These are phyloP conservation scores for Setomelanomma holmii DNA, from an alignment of 2,329 filamentous ascomycete species.

Conservation along the genomic window DNA sequence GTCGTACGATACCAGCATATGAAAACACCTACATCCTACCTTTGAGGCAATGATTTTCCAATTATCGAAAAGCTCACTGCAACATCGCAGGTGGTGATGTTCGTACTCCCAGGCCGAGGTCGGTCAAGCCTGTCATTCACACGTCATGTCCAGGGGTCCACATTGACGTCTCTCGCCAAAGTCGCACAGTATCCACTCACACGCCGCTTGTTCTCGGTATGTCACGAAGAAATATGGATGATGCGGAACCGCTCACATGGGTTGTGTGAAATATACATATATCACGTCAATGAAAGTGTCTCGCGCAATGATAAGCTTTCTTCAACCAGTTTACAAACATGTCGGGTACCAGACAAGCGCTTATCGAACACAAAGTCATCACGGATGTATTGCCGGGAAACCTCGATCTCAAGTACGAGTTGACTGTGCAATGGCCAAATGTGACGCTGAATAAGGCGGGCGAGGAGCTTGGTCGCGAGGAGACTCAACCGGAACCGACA, in stretches of 20 bases:
- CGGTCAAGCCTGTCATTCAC: not conserved
- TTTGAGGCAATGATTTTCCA: not conserved
- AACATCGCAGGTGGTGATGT: not conserved
- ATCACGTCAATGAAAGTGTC: not conserved
- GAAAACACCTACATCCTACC: not conserved
- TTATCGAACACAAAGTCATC: slow-evolving; percentile 22
- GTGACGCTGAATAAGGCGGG: slow-evolving; percentile 18
- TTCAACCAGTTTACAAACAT: not conserved
- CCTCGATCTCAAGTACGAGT: slow-evolving; percentile 14
- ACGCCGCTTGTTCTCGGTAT: not conserved
- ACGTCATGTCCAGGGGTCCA: not conserved
- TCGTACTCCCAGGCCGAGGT: not conserved
- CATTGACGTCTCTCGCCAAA: not conserved
- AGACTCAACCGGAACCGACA: slow-evolving; percentile 26
- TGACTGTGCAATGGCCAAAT: slow-evolving; percentile 22
- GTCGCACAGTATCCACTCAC: not conserved
- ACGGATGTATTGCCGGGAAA: slow-evolving; percentile 22
- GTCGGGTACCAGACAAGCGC: slow-evolving; percentile 10
- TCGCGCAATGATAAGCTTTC: not conserved
- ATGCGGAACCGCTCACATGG: slow-evolving; percentile 1
- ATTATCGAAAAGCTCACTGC: not conserved
- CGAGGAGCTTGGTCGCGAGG: slow-evolving; percentile 18
- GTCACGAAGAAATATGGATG: not conserved
- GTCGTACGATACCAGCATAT: not conserved
- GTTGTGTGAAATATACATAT: not conserved